Conservation (phyloP, 306 rosid genomes). For the Fragaria nilgerrensis region DNA sequence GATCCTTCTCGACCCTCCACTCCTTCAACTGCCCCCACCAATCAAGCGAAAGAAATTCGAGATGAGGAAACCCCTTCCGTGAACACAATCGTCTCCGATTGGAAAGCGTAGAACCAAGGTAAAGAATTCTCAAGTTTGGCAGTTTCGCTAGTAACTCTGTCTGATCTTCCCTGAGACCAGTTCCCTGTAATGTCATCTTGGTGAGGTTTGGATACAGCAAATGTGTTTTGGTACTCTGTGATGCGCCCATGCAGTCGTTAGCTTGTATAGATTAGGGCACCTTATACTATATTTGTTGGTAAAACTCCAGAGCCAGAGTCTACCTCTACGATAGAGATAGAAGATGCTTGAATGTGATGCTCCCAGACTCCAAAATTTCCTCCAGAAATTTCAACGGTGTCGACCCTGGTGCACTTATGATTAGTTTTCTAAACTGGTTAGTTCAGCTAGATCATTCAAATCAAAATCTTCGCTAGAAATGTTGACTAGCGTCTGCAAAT, state of each 20-base stretch:
- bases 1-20: conserved; percentile 43
- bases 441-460: conserved; percentile 28
- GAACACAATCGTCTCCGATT: conserved; percentile 12
- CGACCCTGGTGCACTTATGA: neutral
- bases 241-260: neutral
- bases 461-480: conserved; percentile 39
- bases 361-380: neutral
- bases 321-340: neutral
- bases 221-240: conserved; percentile 22
- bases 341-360: neutral
- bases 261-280: neutral
- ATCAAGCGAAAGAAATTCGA: conserved; percentile 26
- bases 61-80: conserved; percentile 35
- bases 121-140: conserved; percentile 40
- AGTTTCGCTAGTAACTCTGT: conserved; percentile 41
- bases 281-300: no score
- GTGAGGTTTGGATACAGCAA: conserved; percentile 20
- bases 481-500: conserved; percentile 43
- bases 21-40: conserved; percentile 32
- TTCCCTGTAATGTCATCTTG: conserved; percentile 35
- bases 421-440: conserved; percentile 37
- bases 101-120: neutral
- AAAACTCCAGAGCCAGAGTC: no score
- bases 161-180: conserved; percentile 34
- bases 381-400: neutral